Base-by-base conservation (phyloP, 2,329 filamentous ascomycete genomes). In the Stagonosporopsis chrysanthemi region DNA sequence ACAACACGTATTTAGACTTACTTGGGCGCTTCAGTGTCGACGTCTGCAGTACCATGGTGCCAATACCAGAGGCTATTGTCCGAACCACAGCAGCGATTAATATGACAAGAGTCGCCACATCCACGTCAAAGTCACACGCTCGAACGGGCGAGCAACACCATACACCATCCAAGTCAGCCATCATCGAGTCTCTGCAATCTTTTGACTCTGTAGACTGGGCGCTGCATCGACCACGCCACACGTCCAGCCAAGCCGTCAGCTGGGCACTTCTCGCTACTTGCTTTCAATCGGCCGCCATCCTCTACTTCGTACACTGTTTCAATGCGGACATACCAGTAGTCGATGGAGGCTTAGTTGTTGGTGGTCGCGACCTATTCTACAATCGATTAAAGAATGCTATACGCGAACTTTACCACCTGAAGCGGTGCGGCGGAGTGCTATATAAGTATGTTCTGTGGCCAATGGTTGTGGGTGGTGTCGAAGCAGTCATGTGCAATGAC, bases 361-460 rank as follows among this genome's bases (percentile, higher is more conserved):
- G 36, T 15, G 15, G 23, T 23, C 24, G 19, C 19, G 19, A 19
- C 19, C 19, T 19, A 19, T 19, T 19, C 19, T 19, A 42, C 22
- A 39, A 6, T 2, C 42, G 22, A 23, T 35, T 53, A 2, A 33
- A 5, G 2, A 28, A 42, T 6, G 29, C 19, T 15, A 11, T 47
- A n/a, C 36, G 28, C 6, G 22, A 41, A 3, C 43, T 53, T 1
- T 47, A 45, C 35, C 19, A 36, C 17, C 46, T 56, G 4, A 44
- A 39, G 24, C 24, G 33, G n/a, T 7, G 26, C 8, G 46, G 35
- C 29, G 52, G 52, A 28, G 39, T 43, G 22, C 40, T 44, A 1
- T 41, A 50, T 19, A 50, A 56, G 22, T 56, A 44, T 12, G 24
- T 50, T 7, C 28, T 56, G 1, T 56, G 52, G 52, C 52, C 52